These are phyloP conservation scores for Gaertneriomyces sp. DNA, from an alignment of 192 early-diverging fungal species.

Conservation along the genomic window DNA sequence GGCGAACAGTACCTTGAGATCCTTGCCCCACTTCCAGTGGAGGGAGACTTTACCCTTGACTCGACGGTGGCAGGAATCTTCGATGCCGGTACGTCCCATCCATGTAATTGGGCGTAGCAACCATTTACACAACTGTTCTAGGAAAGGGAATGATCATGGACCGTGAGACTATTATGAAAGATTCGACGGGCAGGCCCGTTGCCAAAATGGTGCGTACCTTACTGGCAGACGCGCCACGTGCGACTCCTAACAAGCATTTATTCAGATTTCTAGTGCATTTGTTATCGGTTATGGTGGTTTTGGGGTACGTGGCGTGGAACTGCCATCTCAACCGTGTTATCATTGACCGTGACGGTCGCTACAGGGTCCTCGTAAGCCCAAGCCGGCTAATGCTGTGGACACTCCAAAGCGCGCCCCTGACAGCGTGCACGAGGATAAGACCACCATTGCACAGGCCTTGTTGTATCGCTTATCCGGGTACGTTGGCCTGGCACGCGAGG, in stretches of 20 bases:
- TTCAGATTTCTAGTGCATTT: slow-evolving; percentile 56
- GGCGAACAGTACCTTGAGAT: slow-evolving; percentile 70
- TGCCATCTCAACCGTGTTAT: slow-evolving; percentile 5
- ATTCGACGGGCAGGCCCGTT: slow-evolving; percentile 32
- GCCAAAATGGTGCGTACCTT: slow-evolving; percentile 39
- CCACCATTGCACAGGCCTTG: slow-evolving; percentile 56
- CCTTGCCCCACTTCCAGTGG: slow-evolving; percentile 52
- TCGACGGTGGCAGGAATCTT: slow-evolving; percentile 62
- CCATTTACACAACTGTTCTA: slow-evolving; percentile 15
- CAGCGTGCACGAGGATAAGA: slow-evolving; percentile 42
- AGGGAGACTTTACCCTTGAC: slow-evolving; percentile 57
- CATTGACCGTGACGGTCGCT: not conserved
- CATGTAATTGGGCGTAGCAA: not conserved
- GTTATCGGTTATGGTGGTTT: slow-evolving; percentile 69
- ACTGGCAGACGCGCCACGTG: too few relatives aligned
- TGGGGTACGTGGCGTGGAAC: slow-evolving; percentile 35
- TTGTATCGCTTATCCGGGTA: slow-evolving; percentile 73
- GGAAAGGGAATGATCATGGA: slow-evolving; percentile 69
- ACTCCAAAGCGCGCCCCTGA: slow-evolving; percentile 59
- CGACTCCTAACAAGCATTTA: not conserved
- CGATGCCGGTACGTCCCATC: slow-evolving; percentile 52
- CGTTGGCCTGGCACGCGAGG: slow-evolving; percentile 1
- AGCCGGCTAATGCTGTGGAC: slow-evolving; percentile 37
- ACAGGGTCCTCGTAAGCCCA: slow-evolving; percentile 68
- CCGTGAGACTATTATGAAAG: slow-evolving; percentile 48